phyloP scores from a whole-genome alignment of 192 early-diverging fungal species.

The Coemansia asiatica region DNA sequence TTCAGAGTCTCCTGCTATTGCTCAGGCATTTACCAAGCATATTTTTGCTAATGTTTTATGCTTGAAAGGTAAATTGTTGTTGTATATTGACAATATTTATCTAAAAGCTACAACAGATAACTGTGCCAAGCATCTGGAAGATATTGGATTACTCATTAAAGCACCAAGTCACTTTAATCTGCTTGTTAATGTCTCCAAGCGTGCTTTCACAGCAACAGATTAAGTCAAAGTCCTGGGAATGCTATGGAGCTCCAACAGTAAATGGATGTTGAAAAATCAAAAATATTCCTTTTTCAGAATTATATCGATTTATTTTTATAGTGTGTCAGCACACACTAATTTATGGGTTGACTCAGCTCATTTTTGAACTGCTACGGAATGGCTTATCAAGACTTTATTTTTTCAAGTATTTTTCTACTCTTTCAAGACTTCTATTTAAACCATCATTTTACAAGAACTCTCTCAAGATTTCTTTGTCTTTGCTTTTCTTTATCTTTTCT shows the following conservation, averaged over 20 bases:
- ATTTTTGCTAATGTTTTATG: neutral
- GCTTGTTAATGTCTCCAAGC: constrained; percentile 15
- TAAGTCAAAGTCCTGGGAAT: constrained; percentile 2
- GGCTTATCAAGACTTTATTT: no score
- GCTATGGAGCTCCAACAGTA: neutral
- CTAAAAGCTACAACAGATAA: constrained; percentile 11
- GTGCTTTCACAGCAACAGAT: neutral
- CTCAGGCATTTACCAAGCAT: constrained; percentile 16
- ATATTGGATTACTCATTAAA: constrained; percentile 4
- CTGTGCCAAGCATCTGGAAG: constrained; percentile 8
- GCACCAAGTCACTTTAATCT: constrained; percentile 10
- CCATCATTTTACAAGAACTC: no score
- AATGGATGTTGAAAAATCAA: no score
- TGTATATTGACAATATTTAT: constrained; percentile 49
- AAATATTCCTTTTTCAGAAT: no score
- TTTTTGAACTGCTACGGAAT: no score
- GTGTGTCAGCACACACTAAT: no score
- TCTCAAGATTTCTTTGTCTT: no score
- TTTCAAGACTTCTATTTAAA: no score
- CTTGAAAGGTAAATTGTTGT: constrained; percentile 9
- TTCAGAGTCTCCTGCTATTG: constrained; percentile 21
- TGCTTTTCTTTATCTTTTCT: no score
- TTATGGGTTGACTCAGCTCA: no score
- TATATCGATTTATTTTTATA: no score
- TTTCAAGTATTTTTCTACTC: no score